Conservation (phyloP, 177 flowering plant genomes). For the Tripterygium wilfordii region DNA sequence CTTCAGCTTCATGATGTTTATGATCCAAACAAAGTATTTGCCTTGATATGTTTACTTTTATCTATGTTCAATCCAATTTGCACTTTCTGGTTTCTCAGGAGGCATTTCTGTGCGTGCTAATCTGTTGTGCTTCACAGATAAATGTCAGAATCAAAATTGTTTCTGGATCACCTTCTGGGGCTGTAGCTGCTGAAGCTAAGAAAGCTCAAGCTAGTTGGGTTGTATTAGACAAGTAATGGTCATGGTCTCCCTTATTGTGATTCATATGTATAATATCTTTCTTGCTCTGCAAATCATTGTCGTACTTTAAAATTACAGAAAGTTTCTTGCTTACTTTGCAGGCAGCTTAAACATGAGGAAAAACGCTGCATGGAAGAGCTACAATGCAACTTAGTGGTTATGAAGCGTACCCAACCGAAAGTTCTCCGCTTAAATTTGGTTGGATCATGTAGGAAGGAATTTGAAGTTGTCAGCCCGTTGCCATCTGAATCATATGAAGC, state of each 20-base stretch:
- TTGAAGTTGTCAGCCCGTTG: slow-evolving; percentile 17
- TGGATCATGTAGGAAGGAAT: slow-evolving; percentile 35
- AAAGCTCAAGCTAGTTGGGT: slow-evolving; percentile 81
- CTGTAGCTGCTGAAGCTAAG: slow-evolving; percentile 88
- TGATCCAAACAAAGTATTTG: slow-evolving; percentile 41
- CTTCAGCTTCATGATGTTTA: slow-evolving; percentile 60
- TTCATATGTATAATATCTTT: too few species aligned
- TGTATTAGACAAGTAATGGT: slow-evolving; percentile 59
- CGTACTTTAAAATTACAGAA: too few species aligned
- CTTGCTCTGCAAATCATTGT: too few species aligned
- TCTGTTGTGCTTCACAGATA: slow-evolving; percentile 33
- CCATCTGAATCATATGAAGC: slow-evolving; percentile 21
- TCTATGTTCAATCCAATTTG: background rate
- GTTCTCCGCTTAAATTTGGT: slow-evolving; percentile 54
- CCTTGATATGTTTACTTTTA: background rate
- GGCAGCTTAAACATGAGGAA: slow-evolving; percentile 48
- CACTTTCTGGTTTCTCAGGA: background rate
- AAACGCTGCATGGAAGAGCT: slow-evolving; percentile 62
- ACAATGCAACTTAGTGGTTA: slow-evolving; percentile 56
- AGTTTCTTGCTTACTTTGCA: slow-evolving; percentile 12
- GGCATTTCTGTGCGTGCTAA: background rate
- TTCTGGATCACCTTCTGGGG: slow-evolving; percentile 78
- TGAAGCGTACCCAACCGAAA: slow-evolving; percentile 51
- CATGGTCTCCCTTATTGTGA: background rate
- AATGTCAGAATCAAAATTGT: slow-evolving; percentile 81